Conservation (phyloP, 768 basidiomycete genomes). For the Russula brevipes region DNA sequence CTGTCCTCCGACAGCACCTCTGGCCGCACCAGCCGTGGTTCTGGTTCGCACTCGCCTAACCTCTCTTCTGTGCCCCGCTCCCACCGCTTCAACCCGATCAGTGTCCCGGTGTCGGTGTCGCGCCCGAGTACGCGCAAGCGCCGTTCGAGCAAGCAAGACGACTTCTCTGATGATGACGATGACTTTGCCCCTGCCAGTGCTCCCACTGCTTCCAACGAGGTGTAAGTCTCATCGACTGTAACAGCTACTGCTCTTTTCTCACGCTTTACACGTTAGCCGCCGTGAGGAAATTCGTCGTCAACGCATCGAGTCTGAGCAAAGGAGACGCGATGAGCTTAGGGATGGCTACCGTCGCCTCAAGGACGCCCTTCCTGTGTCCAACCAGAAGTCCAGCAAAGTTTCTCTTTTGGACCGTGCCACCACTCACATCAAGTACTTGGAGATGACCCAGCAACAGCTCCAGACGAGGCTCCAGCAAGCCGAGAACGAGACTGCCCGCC, state of each 20-base stretch:
- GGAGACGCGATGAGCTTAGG: constrained; percentile 86
- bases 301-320: constrained; percentile 91
- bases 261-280: constrained; percentile 39
- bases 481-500: constrained; percentile 74
- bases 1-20: constrained; percentile 69
- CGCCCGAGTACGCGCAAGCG: constrained; percentile 43
- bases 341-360: constrained; percentile 89
- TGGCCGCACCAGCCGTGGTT: constrained; percentile 61
- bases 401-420: constrained; percentile 84
- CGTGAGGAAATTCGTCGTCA: constrained; percentile 88
- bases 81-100: constrained; percentile 74
- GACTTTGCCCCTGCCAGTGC: constrained; percentile 58
- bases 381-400: constrained; percentile 92
- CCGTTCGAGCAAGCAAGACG: constrained; percentile 44
- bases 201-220: constrained; percentile 47
- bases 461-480: constrained; percentile 73
- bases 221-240: constrained; percentile 35
- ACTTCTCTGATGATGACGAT: constrained; percentile 70
- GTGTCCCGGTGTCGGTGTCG: constrained; percentile 37
- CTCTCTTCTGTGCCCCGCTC: constrained; percentile 64
- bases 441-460: constrained; percentile 69
- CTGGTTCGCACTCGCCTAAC: constrained; percentile 53
- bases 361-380: constrained; percentile 82
- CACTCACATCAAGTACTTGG: constrained; percentile 81
- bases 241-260: background rate